Percentiles rank a stretch among this genome's conserved stretches.
Evolutionary conservation across 306 rosid species (phyloP).

Genomic region (Rosa chinensis): DNA sequence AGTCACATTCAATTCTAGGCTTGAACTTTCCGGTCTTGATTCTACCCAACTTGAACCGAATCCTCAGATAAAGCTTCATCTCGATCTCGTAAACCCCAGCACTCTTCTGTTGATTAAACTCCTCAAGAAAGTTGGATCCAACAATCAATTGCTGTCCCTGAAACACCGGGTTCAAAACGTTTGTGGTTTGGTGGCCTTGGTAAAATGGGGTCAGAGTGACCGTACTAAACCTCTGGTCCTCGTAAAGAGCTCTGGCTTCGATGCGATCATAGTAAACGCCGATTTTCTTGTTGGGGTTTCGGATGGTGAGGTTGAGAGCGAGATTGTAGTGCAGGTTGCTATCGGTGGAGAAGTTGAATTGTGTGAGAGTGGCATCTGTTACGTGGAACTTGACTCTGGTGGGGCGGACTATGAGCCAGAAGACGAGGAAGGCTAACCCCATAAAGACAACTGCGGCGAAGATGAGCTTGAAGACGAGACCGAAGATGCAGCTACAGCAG

Average conservation of each 20-base stretch:
- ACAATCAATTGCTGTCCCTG: slow-evolving; percentile 37
- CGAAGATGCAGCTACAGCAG: slow-evolving; percentile 43
- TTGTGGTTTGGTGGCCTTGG: slow-evolving; percentile 64
- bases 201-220: slow-evolving; percentile 34
- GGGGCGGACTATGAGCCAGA: slow-evolving; percentile 53
- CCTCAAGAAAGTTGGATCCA: slow-evolving; percentile 10
- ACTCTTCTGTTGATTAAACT: slow-evolving; percentile 34
- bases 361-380: slow-evolving; percentile 50
- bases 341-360: slow-evolving; percentile 39
- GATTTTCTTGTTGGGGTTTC: slow-evolving; percentile 63
- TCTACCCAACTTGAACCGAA: slow-evolving; percentile 51
- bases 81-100: slow-evolving; percentile 43
- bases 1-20: slow-evolving; percentile 55
- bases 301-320: slow-evolving; percentile 37
- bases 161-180: slow-evolving; percentile 33
- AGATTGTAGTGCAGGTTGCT: slow-evolving; percentile 32
- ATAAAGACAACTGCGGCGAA: slow-evolving; percentile 20
- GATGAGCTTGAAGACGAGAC: slow-evolving; percentile 37
- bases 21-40: slow-evolving; percentile 46
- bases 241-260: slow-evolving; percentile 48
- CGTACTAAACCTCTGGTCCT: slow-evolving; percentile 36
- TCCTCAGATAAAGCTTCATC: slow-evolving; percentile 51
- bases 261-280: slow-evolving; percentile 65
- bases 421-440: slow-evolving; percentile 35
- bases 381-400: slow-evolving; percentile 44